A percentile compares a stretch with the other conserved stretches of the same genome.
Conservation (phyloP, 306 rosid species). For the Glycine tomentella region DNA sequence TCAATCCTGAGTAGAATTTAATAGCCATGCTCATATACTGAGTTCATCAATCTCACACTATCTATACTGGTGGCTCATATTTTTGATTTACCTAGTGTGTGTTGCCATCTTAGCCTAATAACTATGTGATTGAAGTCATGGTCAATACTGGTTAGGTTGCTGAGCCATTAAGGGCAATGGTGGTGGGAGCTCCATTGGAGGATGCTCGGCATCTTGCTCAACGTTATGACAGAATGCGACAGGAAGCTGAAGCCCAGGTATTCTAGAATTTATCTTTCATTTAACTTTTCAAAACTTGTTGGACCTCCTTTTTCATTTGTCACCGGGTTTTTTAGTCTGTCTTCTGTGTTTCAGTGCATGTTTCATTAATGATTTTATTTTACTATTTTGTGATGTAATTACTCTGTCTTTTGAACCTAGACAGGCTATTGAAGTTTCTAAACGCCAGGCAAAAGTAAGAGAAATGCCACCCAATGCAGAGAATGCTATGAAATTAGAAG, state of each 20-base stretch:
- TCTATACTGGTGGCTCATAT: constrained; percentile 35
- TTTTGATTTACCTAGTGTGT: constrained; percentile 26
- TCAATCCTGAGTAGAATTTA: too few species aligned
- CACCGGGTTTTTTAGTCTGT: background rate
- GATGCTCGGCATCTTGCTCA: constrained; percentile 97
- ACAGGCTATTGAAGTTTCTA: constrained; percentile 96
- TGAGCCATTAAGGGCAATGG: constrained; percentile 94
- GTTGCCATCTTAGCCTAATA: constrained; percentile 27
- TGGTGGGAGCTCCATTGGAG: constrained; percentile 90
- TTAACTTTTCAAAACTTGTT: constrained; percentile 20
- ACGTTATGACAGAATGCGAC: constrained; percentile 89
- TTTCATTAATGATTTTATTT: constrained; percentile 37
- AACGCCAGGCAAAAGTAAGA: constrained; percentile 84
- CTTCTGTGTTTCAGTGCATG: background rate
- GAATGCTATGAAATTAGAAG: constrained; percentile 79
- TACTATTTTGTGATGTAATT: constrained; percentile 51
- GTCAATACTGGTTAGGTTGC: constrained; percentile 69
- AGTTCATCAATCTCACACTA: constrained; percentile 17
- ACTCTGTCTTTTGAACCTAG: constrained; percentile 70
- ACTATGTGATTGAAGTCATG: constrained; percentile 40
- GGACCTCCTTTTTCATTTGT: background rate
- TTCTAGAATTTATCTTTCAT: constrained; percentile 41
- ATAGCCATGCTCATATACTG: too few species aligned
- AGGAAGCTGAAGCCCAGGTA: constrained; percentile 97
- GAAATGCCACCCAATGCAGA: constrained; percentile 82